Conservation (phyloP, 2,329 filamentous ascomycete genomes). For the Clonostachys rosea region DNA sequence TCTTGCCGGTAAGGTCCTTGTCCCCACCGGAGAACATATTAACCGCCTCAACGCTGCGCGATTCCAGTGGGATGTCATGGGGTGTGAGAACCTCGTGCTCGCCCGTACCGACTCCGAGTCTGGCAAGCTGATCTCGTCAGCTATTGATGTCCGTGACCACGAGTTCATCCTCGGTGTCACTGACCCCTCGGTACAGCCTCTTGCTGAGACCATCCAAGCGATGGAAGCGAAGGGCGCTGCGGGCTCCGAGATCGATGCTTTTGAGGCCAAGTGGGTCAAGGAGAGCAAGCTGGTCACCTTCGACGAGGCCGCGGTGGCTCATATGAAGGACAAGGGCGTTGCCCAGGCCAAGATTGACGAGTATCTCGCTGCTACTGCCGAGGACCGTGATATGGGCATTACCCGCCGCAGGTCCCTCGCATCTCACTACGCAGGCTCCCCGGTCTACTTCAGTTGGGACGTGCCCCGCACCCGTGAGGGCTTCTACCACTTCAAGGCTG, state of each 20-base stretch:
- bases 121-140: conserved; percentile 82
- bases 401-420: conserved; percentile 72
- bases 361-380: conserved; percentile 59
- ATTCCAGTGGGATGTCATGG: conserved; percentile 99
- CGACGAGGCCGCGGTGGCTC: conserved; percentile 80
- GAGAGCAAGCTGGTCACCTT: conserved; percentile 81
- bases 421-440: conserved; percentile 57
- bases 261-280: conserved; percentile 86
- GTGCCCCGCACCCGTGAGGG: conserved; percentile 90
- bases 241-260: conserved; percentile 77
- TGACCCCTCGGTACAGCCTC: conserved; percentile 66
- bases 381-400: conserved; percentile 72
- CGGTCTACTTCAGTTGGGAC: conserved; percentile 84
- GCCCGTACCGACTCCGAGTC: conserved; percentile 95
- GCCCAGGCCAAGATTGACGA: conserved; percentile 58
- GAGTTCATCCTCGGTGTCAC: conserved; percentile 91
- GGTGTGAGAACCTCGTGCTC: conserved; percentile 88
- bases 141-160: conserved; percentile 91
- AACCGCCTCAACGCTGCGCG: conserved; percentile 87
- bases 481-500: conserved; percentile 84
- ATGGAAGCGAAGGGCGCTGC: conserved; percentile 82
- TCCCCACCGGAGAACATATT: conserved; percentile 92
- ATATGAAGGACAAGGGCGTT: conserved; percentile 64
- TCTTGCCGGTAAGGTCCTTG: conserved; percentile 90
- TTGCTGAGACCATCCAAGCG: conserved; percentile 82